Evolutionary conservation across 768 basidiomycete genomes (phyloP).

Genomic region (Candolleomyces aberdarensis): DNA sequence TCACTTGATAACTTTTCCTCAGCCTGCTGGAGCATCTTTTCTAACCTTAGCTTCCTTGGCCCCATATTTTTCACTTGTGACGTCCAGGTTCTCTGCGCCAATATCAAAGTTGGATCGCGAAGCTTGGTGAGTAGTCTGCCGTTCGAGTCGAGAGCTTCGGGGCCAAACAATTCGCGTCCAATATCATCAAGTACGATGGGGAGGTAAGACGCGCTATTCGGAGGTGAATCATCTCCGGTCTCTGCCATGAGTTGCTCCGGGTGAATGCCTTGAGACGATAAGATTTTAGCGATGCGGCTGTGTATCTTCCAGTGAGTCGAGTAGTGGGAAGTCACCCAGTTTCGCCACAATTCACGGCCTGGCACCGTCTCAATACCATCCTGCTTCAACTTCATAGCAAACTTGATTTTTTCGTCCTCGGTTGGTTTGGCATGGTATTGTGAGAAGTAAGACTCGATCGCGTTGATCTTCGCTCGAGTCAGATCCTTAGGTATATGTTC

Average conservation of each 20-base stretch:
- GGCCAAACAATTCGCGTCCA: background rate
- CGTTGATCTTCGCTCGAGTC: background rate
- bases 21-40: background rate
- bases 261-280: background rate
- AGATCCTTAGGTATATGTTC: background rate
- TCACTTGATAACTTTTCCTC: background rate
- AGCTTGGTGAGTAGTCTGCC: background rate
- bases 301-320: slow-evolving; percentile 8
- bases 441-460: background rate
- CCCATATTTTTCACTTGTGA: background rate
- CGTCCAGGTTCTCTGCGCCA: background rate
- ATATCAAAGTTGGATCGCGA: background rate
- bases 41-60: background rate
- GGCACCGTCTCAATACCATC: too few relatives aligned
- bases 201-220: background rate
- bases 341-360: slow-evolving; percentile 6
- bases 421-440: background rate
- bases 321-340: slow-evolving; percentile 8
- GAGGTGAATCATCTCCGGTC: background rate
- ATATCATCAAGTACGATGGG: background rate
- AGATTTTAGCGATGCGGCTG: background rate
- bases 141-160: background rate
- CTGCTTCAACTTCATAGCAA: background rate
- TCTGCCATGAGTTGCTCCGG: background rate
- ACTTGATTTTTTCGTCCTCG: background rate